Percentiles rank a stretch among this genome's conserved stretches.
These are phyloP conservation scores for Pseudogymnoascus sp. DNA, from an alignment of 2,329 filamentous ascomycete genomes.

Conservation along the genomic window DNA sequence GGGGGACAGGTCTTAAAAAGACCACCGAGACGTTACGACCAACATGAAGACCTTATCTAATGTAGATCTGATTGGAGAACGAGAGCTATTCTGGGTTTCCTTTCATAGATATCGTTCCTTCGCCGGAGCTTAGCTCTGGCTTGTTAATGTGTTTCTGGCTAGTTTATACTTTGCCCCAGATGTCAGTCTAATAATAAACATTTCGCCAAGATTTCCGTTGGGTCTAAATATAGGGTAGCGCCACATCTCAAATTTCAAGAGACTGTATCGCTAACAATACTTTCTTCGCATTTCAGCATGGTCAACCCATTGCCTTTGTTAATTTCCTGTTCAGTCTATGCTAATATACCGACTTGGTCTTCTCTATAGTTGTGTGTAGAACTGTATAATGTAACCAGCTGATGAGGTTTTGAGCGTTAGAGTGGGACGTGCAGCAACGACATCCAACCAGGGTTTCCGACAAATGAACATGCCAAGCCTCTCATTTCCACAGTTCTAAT, in stretches of 20 bases:
- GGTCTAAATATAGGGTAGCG: background rate
- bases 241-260: background rate
- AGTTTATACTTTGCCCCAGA: background rate
- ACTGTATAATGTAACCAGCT: background rate
- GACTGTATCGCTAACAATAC: background rate
- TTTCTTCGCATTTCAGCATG: background rate
- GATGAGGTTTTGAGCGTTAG: background rate
- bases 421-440: background rate
- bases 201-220: background rate
- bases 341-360: background rate
- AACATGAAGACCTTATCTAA: background rate
- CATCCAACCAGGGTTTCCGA: background rate
- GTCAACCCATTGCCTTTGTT: background rate
- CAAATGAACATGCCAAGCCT: background rate
- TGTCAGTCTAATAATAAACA: conserved; percentile 2
- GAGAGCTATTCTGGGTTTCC: background rate
- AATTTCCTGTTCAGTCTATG: background rate
- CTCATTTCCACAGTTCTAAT: background rate
- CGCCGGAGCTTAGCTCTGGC: background rate
- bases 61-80: background rate
- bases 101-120: background rate
- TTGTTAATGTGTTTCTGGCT: background rate
- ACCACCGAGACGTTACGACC: background rate
- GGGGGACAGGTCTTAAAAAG: background rate
- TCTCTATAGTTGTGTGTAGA: background rate